Conservation (phyloP, 75 land plant genomes). For the Larix kaempferi region DNA sequence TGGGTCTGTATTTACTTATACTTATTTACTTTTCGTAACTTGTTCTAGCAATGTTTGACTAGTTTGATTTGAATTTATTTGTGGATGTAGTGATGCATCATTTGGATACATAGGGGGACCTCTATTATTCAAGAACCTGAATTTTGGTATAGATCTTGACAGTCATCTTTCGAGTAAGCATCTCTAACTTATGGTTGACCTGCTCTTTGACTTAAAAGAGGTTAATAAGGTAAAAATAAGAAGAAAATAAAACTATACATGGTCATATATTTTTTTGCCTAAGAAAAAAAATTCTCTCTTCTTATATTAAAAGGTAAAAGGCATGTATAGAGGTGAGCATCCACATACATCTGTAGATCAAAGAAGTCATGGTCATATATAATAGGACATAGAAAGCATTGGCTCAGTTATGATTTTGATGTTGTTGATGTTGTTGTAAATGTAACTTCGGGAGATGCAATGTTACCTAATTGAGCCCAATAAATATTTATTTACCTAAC, state of each 20-base stretch:
- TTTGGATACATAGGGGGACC: conserved; percentile 99
- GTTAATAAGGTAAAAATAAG: neutral
- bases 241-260: neutral
- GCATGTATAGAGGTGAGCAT: too few species aligned
- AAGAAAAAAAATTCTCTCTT: too few species aligned
- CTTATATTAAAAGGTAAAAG: too few species aligned
- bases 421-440: too few species aligned
- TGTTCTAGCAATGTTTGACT: neutral
- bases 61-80: conserved; percentile 7
- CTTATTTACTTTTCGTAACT: neutral
- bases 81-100: conserved; percentile 88
- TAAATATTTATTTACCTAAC: too few species aligned
- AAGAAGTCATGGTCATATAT: too few species aligned
- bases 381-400: neutral
- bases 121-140: conserved; percentile 80
- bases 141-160: conserved; percentile 98
- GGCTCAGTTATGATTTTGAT: neutral
- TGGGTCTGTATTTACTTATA: neutral
- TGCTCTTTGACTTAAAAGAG: neutral
- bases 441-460: too few species aligned
- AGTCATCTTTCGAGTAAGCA: conserved; percentile 95
- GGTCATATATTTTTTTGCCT: too few species aligned
- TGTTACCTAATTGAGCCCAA: too few species aligned
- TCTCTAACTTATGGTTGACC: neutral
- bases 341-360: too few species aligned